These are phyloP conservation scores for Coniochaeta sp. DNA, from an alignment of 2,329 filamentous ascomycete species.

Conservation along the genomic window DNA sequence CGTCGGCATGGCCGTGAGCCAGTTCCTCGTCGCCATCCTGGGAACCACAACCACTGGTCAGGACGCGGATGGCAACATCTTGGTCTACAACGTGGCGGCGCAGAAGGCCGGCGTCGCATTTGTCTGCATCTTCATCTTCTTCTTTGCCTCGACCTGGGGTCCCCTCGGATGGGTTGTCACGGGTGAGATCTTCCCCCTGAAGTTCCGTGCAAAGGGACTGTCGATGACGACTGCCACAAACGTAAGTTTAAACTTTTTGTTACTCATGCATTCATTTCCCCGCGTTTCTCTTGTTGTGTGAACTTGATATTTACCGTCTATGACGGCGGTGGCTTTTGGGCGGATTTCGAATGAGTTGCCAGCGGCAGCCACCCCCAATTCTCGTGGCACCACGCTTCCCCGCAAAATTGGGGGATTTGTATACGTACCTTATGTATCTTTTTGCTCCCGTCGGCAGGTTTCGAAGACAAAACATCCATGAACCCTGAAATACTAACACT, in stretches of 20 bases:
- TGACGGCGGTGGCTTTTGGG: not conserved
- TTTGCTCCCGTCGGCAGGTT: too few species aligned
- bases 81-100: constrained; percentile 36
- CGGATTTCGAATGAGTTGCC: not conserved
- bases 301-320: not conserved
- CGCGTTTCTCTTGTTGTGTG: not conserved
- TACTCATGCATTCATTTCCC: not conserved
- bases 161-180: constrained; percentile 42
- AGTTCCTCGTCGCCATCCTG: constrained; percentile 50
- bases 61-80: constrained; percentile 34
- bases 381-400: not conserved
- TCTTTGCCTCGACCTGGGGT: constrained; percentile 54
- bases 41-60: constrained; percentile 48
- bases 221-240: constrained; percentile 31
- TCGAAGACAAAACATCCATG: too few species aligned
- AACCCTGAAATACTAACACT: not conserved
- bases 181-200: constrained; percentile 36
- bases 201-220: constrained; percentile 36
- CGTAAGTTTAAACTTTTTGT: constrained; percentile 5
- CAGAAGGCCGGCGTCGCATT: constrained; percentile 48
- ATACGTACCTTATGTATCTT: too few species aligned
- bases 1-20: constrained; percentile 51
- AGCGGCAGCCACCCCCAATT: not conserved
- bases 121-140: constrained; percentile 66
- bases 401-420: not conserved